These are phyloP conservation scores for Helenozyma baotianmanensis DNA, from an alignment of 805 yeast species.

Conservation along the genomic window DNA sequence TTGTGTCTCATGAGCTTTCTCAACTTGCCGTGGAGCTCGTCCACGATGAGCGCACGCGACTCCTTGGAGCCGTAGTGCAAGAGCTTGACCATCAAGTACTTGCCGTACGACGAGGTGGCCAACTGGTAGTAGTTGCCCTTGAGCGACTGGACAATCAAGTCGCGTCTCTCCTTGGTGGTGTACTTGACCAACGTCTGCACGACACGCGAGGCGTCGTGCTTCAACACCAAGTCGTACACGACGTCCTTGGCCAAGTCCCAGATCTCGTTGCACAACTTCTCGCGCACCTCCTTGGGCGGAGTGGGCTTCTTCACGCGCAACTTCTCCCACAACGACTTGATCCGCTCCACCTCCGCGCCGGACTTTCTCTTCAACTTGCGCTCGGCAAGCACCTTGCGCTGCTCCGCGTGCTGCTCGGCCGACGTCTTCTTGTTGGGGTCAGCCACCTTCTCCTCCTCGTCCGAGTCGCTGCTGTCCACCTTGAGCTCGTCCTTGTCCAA, in stretches of 20 bases:
- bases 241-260: slow-evolving; percentile 80
- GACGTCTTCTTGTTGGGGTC: slow-evolving; percentile 49
- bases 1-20: slow-evolving; percentile 92
- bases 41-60: slow-evolving; percentile 67
- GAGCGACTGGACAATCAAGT: slow-evolving; percentile 58
- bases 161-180: slow-evolving; percentile 75
- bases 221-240: slow-evolving; percentile 78
- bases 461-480: slow-evolving; percentile 15
- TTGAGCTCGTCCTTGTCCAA: slow-evolving; percentile 19
- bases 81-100: slow-evolving; percentile 81
- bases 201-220: slow-evolving; percentile 95
- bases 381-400: slow-evolving; percentile 69
- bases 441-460: slow-evolving; percentile 10
- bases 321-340: slow-evolving; percentile 87
- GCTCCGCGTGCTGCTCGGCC: slow-evolving; percentile 75
- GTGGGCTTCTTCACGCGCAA: slow-evolving; percentile 82
- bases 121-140: slow-evolving; percentile 74
- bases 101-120: slow-evolving; percentile 92
- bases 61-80: slow-evolving; percentile 88
- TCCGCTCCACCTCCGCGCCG: slow-evolving; percentile 80
- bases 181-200: slow-evolving; percentile 91
- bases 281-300: slow-evolving; percentile 70
- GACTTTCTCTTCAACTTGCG: slow-evolving; percentile 83
- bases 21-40: slow-evolving; percentile 85
- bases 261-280: slow-evolving; percentile 72